These are phyloP conservation scores for Rusavskia elegans DNA, from an alignment of 495 filamentous ascomycete genomes.

Conservation along the genomic window DNA sequence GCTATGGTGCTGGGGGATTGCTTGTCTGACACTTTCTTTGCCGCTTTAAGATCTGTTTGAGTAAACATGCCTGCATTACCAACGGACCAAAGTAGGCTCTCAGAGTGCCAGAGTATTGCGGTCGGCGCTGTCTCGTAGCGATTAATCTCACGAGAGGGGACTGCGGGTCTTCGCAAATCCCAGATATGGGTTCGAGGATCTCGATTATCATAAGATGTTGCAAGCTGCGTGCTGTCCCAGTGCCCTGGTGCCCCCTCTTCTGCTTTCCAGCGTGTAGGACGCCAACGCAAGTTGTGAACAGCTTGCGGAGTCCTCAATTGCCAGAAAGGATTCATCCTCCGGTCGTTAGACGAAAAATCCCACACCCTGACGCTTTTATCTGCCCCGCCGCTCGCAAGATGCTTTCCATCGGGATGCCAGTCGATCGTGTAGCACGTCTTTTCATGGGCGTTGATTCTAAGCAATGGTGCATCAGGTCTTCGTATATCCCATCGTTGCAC, in stretches of 20 bases:
- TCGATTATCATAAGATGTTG: slow-evolving; percentile 49
- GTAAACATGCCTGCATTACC: slow-evolving; percentile 69
- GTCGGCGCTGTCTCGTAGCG: slow-evolving; percentile 53
- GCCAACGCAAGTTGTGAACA: slow-evolving; percentile 69
- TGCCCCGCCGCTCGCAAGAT: slow-evolving; percentile 67
- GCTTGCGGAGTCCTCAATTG: slow-evolving; percentile 47
- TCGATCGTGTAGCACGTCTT: slow-evolving; percentile 68
- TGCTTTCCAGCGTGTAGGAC: slow-evolving; percentile 60
- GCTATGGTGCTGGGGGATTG: slow-evolving; percentile 5
- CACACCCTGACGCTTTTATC: slow-evolving; percentile 84
- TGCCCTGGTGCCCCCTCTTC: slow-evolving; percentile 46
- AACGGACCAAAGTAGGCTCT: slow-evolving; percentile 83
- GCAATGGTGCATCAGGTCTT: slow-evolving; percentile 35
- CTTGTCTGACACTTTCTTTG: slow-evolving; percentile 47
- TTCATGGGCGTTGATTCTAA: slow-evolving; percentile 75
- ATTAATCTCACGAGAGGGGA: slow-evolving; percentile 77
- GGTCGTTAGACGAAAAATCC: slow-evolving; percentile 68
- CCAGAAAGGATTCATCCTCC: slow-evolving; percentile 59
- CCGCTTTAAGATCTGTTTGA: slow-evolving; percentile 76
- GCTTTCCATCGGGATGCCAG: slow-evolving; percentile 91
- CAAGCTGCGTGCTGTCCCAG: slow-evolving; percentile 52
- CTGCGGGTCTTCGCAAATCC: slow-evolving; percentile 75
- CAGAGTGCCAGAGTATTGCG: slow-evolving; percentile 78
- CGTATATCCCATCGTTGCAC: slow-evolving; percentile 60
- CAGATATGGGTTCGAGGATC: slow-evolving; percentile 69